Evolutionary conservation across 2,329 filamentous ascomycete species (phyloP).

Genomic region (Aspergillus sergii): DNA sequence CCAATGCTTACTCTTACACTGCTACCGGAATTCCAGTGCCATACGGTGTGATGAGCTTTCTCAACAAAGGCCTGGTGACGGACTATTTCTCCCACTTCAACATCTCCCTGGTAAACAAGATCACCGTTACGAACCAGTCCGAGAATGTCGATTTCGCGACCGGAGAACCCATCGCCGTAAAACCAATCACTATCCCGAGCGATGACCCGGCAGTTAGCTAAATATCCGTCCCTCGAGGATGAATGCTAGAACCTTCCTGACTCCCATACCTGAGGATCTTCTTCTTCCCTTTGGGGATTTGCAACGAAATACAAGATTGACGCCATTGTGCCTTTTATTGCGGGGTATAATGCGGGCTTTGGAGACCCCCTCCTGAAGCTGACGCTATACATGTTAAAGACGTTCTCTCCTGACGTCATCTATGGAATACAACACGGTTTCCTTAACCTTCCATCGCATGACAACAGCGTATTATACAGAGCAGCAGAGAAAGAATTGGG

Average conservation of each 20-base stretch:
- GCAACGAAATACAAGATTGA: too few species aligned
- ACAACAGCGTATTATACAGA: neutral
- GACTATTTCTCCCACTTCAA: constrained; percentile 10
- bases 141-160: neutral
- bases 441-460: neutral
- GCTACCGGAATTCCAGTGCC: neutral
- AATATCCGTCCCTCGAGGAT: too few species aligned
- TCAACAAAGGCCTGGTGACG: neutral
- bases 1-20: constrained; percentile 8
- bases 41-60: constrained; percentile 5
- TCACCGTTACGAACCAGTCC: neutral
- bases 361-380: neutral
- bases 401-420: neutral
- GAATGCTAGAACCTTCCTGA: too few species aligned
- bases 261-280: too few species aligned
- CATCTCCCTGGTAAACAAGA: neutral
- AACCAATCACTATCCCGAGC: neutral
- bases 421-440: neutral
- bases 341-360: too few species aligned
- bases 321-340: too few species aligned
- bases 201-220: neutral
- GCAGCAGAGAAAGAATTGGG: neutral
- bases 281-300: too few species aligned
- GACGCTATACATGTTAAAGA: neutral
- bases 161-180: neutral